Evolutionary conservation across 306 rosid genomes (phyloP).

Genomic region (Prunus kanzakura): DNA sequence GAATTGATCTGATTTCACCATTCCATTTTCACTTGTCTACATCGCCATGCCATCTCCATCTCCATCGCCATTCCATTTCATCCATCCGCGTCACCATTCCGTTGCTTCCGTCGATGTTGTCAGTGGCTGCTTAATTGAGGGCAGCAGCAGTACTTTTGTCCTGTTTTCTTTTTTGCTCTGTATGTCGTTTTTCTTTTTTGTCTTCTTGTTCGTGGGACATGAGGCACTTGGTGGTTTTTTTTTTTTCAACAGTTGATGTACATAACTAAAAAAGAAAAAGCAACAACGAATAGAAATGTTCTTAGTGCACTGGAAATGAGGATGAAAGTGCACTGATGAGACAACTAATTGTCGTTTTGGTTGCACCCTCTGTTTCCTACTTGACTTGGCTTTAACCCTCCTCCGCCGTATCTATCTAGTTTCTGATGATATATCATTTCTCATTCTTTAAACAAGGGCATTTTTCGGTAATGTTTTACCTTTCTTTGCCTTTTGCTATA

Average conservation of each 20-base stretch:
- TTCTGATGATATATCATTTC: background rate
- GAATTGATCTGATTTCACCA: slow-evolving; percentile 19
- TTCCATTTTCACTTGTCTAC: background rate
- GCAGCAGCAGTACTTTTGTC: slow-evolving; percentile 16
- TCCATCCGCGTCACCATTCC: background rate
- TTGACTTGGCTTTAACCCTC: too few relatives aligned
- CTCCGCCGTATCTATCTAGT: too few relatives aligned
- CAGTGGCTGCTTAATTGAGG: slow-evolving; percentile 16
- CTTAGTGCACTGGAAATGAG: slow-evolving; percentile 26
- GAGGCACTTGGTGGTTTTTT: slow-evolving; percentile 30
- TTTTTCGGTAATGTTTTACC: too few relatives aligned
- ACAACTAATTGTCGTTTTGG: too few relatives aligned
- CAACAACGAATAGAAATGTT: slow-evolving; percentile 18
- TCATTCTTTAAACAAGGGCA: too few relatives aligned
- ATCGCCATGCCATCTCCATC: background rate
- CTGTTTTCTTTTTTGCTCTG: background rate
- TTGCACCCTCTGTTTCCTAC: background rate
- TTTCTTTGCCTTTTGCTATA: too few relatives aligned
- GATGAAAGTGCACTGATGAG: slow-evolving; percentile 20
- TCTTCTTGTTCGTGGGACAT: slow-evolving; percentile 26
- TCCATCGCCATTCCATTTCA: background rate
- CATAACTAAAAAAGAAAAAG: slow-evolving; percentile 26
- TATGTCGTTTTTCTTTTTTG: background rate
- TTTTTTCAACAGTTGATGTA: slow-evolving; percentile 33
- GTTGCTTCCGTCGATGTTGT: background rate